These are phyloP conservation scores for Fusarium staphyleae DNA, from an alignment of 2,329 filamentous ascomycete genomes.

Conservation along the genomic window DNA sequence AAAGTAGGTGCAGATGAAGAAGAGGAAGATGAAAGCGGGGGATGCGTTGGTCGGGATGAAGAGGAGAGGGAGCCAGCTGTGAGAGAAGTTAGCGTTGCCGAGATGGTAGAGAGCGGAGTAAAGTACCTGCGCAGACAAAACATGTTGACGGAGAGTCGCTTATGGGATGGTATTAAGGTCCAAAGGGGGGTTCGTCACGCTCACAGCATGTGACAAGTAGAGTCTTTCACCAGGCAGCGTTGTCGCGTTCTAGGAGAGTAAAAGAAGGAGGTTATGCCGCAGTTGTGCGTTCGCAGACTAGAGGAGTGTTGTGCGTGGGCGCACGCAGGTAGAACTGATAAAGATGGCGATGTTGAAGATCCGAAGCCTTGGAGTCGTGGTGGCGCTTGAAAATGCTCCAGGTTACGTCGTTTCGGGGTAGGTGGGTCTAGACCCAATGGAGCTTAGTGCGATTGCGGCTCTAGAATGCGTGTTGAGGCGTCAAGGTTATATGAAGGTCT, in stretches of 20 bases:
- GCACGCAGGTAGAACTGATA: not conserved
- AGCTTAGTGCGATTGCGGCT: not conserved
- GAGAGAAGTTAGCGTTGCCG: conserved; percentile 45
- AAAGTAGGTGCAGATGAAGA: conserved; percentile 93
- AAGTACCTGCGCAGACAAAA: conserved; percentile 68
- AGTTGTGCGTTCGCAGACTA: not conserved
- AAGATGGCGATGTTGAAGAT: not conserved
- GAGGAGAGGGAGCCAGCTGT: conserved; percentile 83
- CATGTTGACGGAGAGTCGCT: conserved; percentile 49
- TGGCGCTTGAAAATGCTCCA: not conserved
- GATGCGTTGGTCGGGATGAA: conserved; percentile 89
- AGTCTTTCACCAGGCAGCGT: not conserved
- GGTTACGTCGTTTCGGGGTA: not conserved
- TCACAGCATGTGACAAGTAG: not conserved
- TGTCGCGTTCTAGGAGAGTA: too few relatives aligned
- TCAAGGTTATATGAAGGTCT: not conserved
- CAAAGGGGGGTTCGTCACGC: conserved; percentile 8
- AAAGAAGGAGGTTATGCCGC: not conserved
- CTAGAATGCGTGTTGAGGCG: not conserved
- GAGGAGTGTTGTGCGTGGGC: not conserved
- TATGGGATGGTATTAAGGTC: not conserved
- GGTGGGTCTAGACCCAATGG: not conserved
- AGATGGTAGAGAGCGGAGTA: conserved; percentile 12
- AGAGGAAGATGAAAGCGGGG: conserved; percentile 84
- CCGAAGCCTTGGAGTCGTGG: not conserved